These are phyloP conservation scores for Myriangium duriaei DNA, from an alignment of 2,329 filamentous ascomycete genomes.

Conservation along the genomic window DNA sequence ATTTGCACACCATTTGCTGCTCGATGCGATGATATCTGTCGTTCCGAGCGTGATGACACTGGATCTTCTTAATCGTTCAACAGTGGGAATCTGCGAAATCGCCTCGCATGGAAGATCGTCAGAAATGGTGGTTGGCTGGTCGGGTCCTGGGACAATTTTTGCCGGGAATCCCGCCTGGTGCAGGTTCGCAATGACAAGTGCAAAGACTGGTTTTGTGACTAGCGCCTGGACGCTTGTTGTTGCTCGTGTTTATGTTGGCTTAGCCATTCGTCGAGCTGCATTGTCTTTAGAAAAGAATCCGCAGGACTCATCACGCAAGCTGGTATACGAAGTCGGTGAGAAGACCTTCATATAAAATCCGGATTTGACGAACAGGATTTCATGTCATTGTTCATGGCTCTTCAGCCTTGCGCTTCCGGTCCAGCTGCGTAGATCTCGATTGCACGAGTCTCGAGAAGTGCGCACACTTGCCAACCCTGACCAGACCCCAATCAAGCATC, in stretches of 20 bases:
- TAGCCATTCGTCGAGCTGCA: constrained; percentile 1
- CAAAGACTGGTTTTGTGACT: constrained; percentile 7
- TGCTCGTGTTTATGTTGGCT: constrained; percentile 6
- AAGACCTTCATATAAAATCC: constrained; percentile 1
- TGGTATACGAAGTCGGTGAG: constrained; percentile 4
- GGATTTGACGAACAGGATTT: constrained; percentile 8
- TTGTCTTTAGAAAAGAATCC: not conserved
- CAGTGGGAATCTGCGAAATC: constrained; percentile 10
- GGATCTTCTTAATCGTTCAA: constrained; percentile 12
- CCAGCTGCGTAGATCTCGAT: constrained; percentile 1
- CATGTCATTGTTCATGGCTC: constrained; percentile 2
- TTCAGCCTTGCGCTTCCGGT: constrained; percentile 1
- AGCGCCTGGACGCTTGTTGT: not conserved
- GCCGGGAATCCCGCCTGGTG: constrained; percentile 1
- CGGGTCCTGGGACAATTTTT: not conserved
- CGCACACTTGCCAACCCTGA: constrained; percentile 5
- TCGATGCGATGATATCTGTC: constrained; percentile 13
- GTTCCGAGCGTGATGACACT: constrained; percentile 12
- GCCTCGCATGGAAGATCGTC: no score
- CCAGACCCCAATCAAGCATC: constrained; percentile 6
- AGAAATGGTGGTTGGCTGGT: constrained; percentile 5
- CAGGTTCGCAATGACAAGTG: constrained; percentile 2
- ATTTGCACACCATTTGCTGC: constrained; percentile 13
- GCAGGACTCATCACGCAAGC: not conserved
- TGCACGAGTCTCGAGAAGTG: not conserved